Evolutionary conservation across 2,329 filamentous ascomycete species (phyloP).

Genomic region (Paracamarosporium sp.): DNA sequence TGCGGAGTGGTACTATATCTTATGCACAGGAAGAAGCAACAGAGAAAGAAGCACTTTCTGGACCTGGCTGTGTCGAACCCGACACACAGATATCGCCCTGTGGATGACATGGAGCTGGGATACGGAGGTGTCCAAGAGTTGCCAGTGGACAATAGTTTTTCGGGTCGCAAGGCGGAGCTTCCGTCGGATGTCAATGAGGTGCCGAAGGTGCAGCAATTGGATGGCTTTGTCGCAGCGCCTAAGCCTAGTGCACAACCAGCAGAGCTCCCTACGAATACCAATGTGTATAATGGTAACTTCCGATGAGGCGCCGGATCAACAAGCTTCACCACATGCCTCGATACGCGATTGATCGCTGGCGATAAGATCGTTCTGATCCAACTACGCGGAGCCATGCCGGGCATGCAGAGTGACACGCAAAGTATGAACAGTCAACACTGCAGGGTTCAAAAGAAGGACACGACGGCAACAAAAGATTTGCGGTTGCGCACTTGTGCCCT

Average conservation of each 20-base stretch:
- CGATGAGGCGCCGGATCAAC: not conserved
- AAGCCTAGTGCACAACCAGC: slow-evolving; percentile 7
- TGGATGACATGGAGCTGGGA: slow-evolving; percentile 6
- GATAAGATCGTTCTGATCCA: too few species aligned
- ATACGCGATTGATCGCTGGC: not conserved
- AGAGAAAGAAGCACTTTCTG: not conserved
- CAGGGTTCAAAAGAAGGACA: too few species aligned
- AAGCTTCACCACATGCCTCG: not conserved
- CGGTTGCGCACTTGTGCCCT: too few species aligned
- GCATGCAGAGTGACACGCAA: not conserved
- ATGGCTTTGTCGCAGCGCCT: slow-evolving; percentile 12
- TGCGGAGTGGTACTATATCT: slow-evolving; percentile 7
- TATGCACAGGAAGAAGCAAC: slow-evolving; percentile 9
- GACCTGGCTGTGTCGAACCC: not conserved
- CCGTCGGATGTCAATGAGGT: slow-evolving; percentile 3
- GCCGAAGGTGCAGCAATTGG: not conserved
- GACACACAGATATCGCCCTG: slow-evolving; percentile 6
- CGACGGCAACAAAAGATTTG: too few species aligned
- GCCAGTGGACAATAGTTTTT: slow-evolving; percentile 1
- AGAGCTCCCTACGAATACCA: slow-evolving; percentile 5
- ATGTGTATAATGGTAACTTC: not conserved
- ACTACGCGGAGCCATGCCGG: not conserved
- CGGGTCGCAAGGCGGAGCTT: not conserved
- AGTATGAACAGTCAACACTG: not conserved
- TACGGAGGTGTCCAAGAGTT: slow-evolving; percentile 9